Evolutionary conservation across 257 asterid genomes (phyloP), one percentile per base, ranked within the genome.

Genomic region (Ligustrum vulgare): DNA sequence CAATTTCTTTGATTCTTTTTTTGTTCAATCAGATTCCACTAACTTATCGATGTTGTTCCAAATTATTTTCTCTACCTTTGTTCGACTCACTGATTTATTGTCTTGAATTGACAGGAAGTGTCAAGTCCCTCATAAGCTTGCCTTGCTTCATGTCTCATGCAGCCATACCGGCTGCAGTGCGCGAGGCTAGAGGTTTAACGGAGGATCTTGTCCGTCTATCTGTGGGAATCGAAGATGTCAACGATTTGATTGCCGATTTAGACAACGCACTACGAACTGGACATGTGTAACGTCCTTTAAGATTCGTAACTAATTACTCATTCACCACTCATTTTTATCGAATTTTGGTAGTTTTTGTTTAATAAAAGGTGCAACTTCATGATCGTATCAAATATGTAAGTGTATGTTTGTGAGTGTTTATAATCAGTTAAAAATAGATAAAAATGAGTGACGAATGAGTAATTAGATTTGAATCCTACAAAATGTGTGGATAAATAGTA

Each of bases 131-230:
- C 72, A 88, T 88, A 62, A 91, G 96, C 87, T 83, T 91, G 89
- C 96, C 92, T 15, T 87, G 95, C 75, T 93, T 88, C 70, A 93
- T 93, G 96, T 90, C 98, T 45, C 97, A 91, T 71, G 89, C 93
- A 45, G 78, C 85, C 83, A 90, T 93, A 71, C 93, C 95, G 22
- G 89, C 88, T 34, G 90, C 74, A 3, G 89, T 91, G 15, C 91
- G 95, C 3, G 85, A 91, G 72, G 89, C 90, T 2, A 84, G 93
- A 78, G 97, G 94, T 47, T 81, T 93, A 72, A 82, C 96, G 0
- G 91, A 91, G 73, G 97, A 91, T 77, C 94, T 91, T 45, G 83
- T 93, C 63, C 93, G 97, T 5, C 77, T 93, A 6, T 93, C 98
- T 13, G 96, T 91, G 22, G 97, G 92, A 16, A 91, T 88, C n/a